Evolutionary conservation across 2,329 filamentous ascomycete genomes (phyloP).

Genomic region (Aspergillus ruber): DNA sequence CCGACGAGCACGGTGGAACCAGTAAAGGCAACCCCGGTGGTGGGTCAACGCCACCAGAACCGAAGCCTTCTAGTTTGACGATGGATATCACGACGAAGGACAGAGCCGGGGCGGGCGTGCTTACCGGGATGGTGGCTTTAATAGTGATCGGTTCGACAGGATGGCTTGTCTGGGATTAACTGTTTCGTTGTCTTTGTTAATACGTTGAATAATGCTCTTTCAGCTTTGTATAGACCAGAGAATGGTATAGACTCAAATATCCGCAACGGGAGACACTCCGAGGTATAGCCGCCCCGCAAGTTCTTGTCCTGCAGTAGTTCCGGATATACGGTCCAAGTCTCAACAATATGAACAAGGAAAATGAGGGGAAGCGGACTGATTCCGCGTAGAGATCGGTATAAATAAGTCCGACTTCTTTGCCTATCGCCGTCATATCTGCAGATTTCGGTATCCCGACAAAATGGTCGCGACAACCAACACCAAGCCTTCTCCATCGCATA

Average conservation of each 20-base stretch:
- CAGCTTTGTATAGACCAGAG: neutral
- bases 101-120: constrained; percentile 37
- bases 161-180: constrained; percentile 33
- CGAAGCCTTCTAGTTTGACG: constrained; percentile 9
- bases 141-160: constrained; percentile 28
- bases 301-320: neutral
- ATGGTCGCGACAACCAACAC: neutral
- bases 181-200: neutral
- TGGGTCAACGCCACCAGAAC: constrained; percentile 12
- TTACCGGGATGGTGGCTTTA: constrained; percentile 34
- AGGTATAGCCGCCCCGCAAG: neutral
- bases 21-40: constrained; percentile 28
- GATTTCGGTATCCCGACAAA: neutral
- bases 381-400: neutral
- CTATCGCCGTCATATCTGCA: neutral
- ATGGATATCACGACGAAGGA: constrained; percentile 28
- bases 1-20: constrained; percentile 24
- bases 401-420: neutral
- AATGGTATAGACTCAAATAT: neutral
- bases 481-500: neutral
- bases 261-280: no score
- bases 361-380: neutral
- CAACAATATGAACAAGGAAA: neutral
- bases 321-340: neutral
- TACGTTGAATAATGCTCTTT: neutral